Conservation (phyloP, 352 stramenopile genomes). For the Pythium brassicae region DNA sequence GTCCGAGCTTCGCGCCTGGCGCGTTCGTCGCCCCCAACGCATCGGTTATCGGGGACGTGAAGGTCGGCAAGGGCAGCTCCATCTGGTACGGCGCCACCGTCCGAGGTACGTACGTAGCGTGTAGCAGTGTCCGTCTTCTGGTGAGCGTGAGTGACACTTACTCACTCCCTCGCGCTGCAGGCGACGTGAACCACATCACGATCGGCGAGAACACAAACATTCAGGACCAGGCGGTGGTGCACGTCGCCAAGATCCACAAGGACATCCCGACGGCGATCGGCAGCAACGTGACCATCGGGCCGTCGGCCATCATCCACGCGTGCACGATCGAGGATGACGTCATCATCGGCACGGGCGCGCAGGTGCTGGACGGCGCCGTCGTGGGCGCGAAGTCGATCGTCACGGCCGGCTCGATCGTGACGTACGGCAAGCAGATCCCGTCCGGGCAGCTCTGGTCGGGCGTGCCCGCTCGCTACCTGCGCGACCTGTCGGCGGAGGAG, state of each 20-base stretch:
- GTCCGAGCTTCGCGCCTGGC: constrained; percentile 43
- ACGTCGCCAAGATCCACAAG: constrained; percentile 92
- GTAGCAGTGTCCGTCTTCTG: neutral
- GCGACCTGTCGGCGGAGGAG: constrained; percentile 81
- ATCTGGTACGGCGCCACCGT: constrained; percentile 93
- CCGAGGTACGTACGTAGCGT: constrained; percentile 35
- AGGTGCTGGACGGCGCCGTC: constrained; percentile 88
- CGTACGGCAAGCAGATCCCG: constrained; percentile 83
- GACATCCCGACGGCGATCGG: constrained; percentile 90
- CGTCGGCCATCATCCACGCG: constrained; percentile 85
- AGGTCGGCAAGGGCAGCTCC: constrained; percentile 86
- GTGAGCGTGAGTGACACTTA: neutral
- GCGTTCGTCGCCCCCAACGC: constrained; percentile 91
- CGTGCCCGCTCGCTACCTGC: constrained; percentile 75
- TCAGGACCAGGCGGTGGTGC: constrained; percentile 90
- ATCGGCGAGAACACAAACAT: constrained; percentile 94
- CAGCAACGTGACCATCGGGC: constrained; percentile 88
- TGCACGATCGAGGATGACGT: constrained; percentile 91
- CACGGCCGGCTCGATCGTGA: constrained; percentile 88
- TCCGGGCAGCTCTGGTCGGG: constrained; percentile 88
- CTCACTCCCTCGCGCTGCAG: constrained; percentile 9
- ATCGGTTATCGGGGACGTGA: constrained; percentile 91
- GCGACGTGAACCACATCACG: constrained; percentile 90
- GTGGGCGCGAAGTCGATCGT: constrained; percentile 88
- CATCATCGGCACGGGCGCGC: constrained; percentile 89